Conservation (phyloP, 2,329 filamentous ascomycete genomes). For the Xylogone sp. region DNA sequence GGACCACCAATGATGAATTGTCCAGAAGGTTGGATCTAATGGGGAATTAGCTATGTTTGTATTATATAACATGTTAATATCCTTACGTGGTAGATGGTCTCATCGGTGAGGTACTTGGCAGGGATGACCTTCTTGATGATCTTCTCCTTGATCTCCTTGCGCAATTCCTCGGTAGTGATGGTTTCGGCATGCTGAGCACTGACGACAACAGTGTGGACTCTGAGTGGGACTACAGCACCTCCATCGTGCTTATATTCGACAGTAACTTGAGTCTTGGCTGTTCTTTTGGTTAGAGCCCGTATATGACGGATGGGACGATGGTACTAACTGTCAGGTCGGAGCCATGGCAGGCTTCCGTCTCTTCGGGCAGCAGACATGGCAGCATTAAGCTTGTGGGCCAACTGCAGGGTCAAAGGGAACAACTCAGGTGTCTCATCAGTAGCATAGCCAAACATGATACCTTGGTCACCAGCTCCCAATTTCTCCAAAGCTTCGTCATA, state of each 20-base stretch:
- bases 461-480: constrained; percentile 98
- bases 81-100: constrained; percentile 90
- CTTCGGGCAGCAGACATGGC: constrained; percentile 89
- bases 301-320: background rate
- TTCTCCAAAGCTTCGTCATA: constrained; percentile 97
- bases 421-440: constrained; percentile 98
- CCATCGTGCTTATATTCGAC: constrained; percentile 97
- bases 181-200: constrained; percentile 89
- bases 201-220: constrained; percentile 95
- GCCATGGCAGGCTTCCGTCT: constrained; percentile 84
- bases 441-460: constrained; percentile 99
- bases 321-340: constrained; percentile 73
- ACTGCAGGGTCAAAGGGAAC: constrained; percentile 87
- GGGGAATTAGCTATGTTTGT: constrained; percentile 10
- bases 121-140: constrained; percentile 96
- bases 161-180: constrained; percentile 86
- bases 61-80: background rate
- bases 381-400: constrained; percentile 95
- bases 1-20: constrained; percentile 99
- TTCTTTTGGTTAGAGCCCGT: background rate
- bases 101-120: constrained; percentile 83
- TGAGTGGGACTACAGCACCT: constrained; percentile 85
- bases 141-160: constrained; percentile 95
- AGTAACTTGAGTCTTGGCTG: constrained; percentile 95
- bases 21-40: constrained; percentile 87